Conservation (phyloP, 768 basidiomycete genomes). For the Auricularia heimuer region DNA sequence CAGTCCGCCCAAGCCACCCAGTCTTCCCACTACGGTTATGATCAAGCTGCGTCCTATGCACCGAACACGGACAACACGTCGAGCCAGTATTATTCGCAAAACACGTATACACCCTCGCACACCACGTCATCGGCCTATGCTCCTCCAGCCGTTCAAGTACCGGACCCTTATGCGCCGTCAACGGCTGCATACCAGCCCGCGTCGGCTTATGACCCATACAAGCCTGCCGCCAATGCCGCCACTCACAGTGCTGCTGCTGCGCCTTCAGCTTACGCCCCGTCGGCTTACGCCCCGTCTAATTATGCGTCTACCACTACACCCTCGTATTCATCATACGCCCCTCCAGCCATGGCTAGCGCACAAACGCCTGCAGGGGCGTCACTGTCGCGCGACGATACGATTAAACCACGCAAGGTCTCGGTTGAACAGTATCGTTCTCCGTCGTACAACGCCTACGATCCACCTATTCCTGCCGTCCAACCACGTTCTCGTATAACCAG, state of each 20-base stretch:
- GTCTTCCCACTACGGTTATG: background rate
- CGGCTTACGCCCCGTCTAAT: slow-evolving; percentile 11
- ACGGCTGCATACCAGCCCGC: slow-evolving; percentile 9
- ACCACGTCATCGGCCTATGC: slow-evolving; percentile 2
- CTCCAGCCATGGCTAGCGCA: slow-evolving; percentile 2
- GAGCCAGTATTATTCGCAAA: background rate
- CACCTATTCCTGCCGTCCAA: slow-evolving; percentile 18
- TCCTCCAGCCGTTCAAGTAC: slow-evolving; percentile 1
- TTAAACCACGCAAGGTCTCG: slow-evolving; percentile 1
- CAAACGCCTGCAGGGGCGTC: background rate
- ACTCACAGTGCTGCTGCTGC: no score
- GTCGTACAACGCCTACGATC: slow-evolving; percentile 23
- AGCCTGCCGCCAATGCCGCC: no score
- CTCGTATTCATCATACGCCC: slow-evolving; percentile 1
- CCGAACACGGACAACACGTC: background rate
- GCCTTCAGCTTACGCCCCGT: slow-evolving; percentile 10
- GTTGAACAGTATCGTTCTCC: slow-evolving; percentile 16
- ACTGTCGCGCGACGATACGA: slow-evolving; percentile 1
- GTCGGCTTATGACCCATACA: slow-evolving; percentile 17
- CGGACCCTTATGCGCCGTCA: slow-evolving; percentile 2
- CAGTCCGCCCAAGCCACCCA: background rate
- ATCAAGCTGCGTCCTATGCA: background rate
- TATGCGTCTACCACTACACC: slow-evolving; percentile 10
- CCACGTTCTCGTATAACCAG: slow-evolving; percentile 2
- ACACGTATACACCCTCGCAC: slow-evolving; percentile 1